Evolutionary conservation across 495 filamentous ascomycete species (phyloP).

Genomic region (Umbilicaria muhlenbergii): DNA sequence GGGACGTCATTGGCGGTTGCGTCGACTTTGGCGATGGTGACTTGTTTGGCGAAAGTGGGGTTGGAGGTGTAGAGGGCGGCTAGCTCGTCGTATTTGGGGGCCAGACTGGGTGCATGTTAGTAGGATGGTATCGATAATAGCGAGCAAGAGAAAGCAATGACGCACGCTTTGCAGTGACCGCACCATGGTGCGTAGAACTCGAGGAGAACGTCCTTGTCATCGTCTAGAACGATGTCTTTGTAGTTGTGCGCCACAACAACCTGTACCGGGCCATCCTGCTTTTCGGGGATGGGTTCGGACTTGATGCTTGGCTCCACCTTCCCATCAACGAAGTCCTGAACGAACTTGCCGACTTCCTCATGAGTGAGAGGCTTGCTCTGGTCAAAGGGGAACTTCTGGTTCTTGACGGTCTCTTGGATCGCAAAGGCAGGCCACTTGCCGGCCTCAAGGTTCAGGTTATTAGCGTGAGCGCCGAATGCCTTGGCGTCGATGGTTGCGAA

Average conservation of each 20-base stretch:
- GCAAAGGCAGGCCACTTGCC: slow-evolving; percentile 94
- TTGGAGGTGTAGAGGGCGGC: slow-evolving; percentile 58
- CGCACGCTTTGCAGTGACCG: slow-evolving; percentile 91
- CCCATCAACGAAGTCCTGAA: slow-evolving; percentile 73
- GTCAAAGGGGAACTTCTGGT: slow-evolving; percentile 91
- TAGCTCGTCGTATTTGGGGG: slow-evolving; percentile 69
- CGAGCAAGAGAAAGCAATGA: not conserved
- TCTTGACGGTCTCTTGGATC: slow-evolving; percentile 92
- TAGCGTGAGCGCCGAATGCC: slow-evolving; percentile 85
- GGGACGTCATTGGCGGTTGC: slow-evolving; percentile 94
- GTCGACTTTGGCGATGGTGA: slow-evolving; percentile 94
- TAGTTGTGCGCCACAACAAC: slow-evolving; percentile 92
- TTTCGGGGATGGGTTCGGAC: slow-evolving; percentile 93
- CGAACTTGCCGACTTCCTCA: slow-evolving; percentile 66
- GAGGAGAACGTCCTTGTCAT: slow-evolving; percentile 90
- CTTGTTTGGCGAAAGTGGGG: slow-evolving; percentile 59
- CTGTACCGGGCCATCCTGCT: slow-evolving; percentile 75
- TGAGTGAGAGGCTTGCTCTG: slow-evolving; percentile 66
- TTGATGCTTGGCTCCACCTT: slow-evolving; percentile 93
- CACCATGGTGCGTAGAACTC: slow-evolving; percentile 99
- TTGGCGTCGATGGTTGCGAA: slow-evolving; percentile 96
- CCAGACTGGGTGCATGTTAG: slow-evolving; percentile 29
- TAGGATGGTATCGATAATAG: not conserved
- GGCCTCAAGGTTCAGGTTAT: slow-evolving; percentile 92
- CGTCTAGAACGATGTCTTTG: slow-evolving; percentile 79